Evolutionary conservation across 108 stramenopile genomes (phyloP), one percentile per base, ranked within the genome.

Genomic region (Nannochloropsis granulata): DNA sequence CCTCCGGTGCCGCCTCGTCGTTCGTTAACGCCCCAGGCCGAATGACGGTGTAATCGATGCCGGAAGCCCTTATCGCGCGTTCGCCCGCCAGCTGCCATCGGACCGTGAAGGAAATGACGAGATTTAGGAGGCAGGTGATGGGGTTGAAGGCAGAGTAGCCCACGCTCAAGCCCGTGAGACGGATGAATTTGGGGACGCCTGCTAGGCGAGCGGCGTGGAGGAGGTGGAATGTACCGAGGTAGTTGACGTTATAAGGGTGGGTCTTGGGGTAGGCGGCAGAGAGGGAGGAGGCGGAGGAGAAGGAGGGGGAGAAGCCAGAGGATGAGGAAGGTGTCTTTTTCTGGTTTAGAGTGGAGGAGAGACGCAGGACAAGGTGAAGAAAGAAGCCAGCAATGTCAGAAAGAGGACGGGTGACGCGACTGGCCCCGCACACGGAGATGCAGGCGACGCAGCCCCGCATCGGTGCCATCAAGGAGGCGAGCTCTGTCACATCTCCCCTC

Each of bases 211-310:
- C 86, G 44, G 87, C 87, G 26, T 86, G 85, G 12, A 87, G 42
- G 42, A 88, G 43, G 80, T 88, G 87, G 14, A 44, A 80, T 26
- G 83, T 87, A 24, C 87, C 87, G 44, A 88, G 80, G 86, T 86
- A 88, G 84, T 88, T 86, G 44, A 88, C 80, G 83, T 86, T 85
- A 83, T 88, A 88, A 11, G 87, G 87, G 34, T 88, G 87, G 0
- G 23, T 26, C 24, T 45, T 46, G 56, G 56, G 56, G 56, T 71
- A 71, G n/a, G 56, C n/a, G 56, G 56, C n/a, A 5, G 56, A 16
- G 0, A 71, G 56, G 56, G 56, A 71, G 56, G 56, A 71, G 56
- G 56, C 56, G 56, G 56, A 71, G 56, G 0, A n/a, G n/a, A n/a
- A 71, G 56, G 0, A n/a, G 56, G 56, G n/a, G 0, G 16, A 16